Conservation (phyloP, 2,329 filamentous ascomycete genomes). For the Xylariaceae sp. region DNA sequence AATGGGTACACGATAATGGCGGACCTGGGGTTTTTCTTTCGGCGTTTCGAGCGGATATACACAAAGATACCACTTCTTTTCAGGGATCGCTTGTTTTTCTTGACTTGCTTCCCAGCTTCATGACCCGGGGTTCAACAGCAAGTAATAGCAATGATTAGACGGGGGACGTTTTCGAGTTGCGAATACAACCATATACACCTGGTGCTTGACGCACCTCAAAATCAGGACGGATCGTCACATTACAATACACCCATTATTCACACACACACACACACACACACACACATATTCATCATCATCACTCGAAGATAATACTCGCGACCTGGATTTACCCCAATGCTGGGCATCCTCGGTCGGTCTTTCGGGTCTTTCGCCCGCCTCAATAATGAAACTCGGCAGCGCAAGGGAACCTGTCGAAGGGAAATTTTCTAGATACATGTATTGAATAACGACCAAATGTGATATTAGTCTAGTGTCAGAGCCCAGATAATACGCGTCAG, state of each 20-base stretch:
- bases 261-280: background rate
- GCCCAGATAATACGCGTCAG: background rate
- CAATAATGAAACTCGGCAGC: background rate
- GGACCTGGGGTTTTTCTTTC: slow-evolving; percentile 21
- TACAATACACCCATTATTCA: background rate
- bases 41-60: slow-evolving; percentile 25
- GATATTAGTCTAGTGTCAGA: background rate
- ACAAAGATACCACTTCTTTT: slow-evolving; percentile 30
- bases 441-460: background rate
- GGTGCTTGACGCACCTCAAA: background rate
- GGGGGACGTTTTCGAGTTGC: slow-evolving; percentile 1
- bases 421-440: background rate
- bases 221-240: background rate
- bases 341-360: background rate
- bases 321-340: background rate
- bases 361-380: background rate
- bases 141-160: slow-evolving; percentile 16
- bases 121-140: slow-evolving; percentile 10
- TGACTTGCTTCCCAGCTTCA: slow-evolving; percentile 13
- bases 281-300: background rate
- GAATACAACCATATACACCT: background rate
- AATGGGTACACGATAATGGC: slow-evolving; percentile 24
- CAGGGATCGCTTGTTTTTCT: slow-evolving; percentile 20
- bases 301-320: background rate
- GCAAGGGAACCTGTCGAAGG: background rate